A percentile compares a stretch with the other conserved stretches of the same genome.
Evolutionary conservation across 2,329 filamentous ascomycete species (phyloP).

Genomic region (Fusarium torreyae): DNA sequence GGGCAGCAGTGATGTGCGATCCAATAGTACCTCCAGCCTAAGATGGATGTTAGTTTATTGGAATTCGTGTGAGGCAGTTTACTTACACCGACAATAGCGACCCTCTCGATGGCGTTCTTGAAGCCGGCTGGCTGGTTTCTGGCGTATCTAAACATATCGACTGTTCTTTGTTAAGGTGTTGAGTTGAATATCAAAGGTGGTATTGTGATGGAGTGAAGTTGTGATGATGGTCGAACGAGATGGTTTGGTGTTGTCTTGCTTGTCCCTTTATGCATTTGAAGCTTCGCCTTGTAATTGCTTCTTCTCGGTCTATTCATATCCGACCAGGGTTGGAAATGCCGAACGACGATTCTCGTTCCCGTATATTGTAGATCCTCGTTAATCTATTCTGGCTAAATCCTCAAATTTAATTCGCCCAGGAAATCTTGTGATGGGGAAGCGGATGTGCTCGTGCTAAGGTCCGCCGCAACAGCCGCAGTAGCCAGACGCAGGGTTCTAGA

Average conservation of each 20-base stretch:
- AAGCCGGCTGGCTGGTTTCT: constrained; percentile 45
- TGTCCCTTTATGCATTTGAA: constrained; percentile 22
- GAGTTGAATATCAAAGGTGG: constrained; percentile 4
- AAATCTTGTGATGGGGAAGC: no score
- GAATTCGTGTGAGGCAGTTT: no score
- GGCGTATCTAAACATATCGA: constrained; percentile 40
- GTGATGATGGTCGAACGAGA: constrained; percentile 2
- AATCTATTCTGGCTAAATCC: no score
- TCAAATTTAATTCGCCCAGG: no score
- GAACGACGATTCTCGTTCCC: constrained; percentile 6
- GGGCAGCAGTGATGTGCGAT: constrained; percentile 55
- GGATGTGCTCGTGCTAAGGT: no score
- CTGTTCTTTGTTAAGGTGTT: no score
- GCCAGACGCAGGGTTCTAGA: not conserved
- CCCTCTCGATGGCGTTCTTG: constrained; percentile 56
- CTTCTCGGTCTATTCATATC: constrained; percentile 9
- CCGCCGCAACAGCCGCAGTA: constrained; percentile 15
- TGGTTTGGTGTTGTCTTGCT: not conserved
- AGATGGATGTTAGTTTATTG: not conserved
- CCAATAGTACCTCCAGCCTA: constrained; percentile 34
- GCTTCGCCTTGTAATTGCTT: not conserved
- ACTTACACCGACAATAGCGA: constrained; percentile 62
- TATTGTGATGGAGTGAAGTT: constrained; percentile 6
- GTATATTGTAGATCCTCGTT: no score
- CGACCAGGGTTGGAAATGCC: constrained; percentile 1